A percentile compares a stretch with the other conserved stretches of the same genome.
phyloP scores from a whole-genome alignment of 768 basidiomycete genomes.

The Amanita muscaria region DNA sequence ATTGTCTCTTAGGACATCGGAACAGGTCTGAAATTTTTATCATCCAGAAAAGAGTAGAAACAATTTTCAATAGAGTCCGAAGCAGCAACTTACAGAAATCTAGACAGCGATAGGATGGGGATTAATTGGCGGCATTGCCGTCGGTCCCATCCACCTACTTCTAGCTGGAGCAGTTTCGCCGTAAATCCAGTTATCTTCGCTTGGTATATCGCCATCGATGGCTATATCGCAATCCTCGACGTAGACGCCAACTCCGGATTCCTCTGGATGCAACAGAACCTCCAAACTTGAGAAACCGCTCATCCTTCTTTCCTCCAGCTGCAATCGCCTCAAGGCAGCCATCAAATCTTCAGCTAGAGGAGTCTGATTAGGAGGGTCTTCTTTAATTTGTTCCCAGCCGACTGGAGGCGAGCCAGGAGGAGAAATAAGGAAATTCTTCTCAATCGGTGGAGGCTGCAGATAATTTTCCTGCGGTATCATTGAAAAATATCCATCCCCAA shows the following conservation, averaged over 20 bases:
- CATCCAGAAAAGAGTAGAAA: slow-evolving; percentile 36
- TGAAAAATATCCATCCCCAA: slow-evolving; percentile 16
- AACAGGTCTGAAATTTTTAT: slow-evolving; percentile 73
- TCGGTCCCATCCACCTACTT: slow-evolving; percentile 43
- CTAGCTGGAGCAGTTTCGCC: slow-evolving; percentile 44
- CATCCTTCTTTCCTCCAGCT: slow-evolving; percentile 36
- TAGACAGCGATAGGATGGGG: slow-evolving; percentile 15
- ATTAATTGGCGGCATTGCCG: slow-evolving; percentile 47
- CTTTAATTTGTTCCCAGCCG: slow-evolving; percentile 88
- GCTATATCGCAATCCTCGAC: slow-evolving; percentile 62
- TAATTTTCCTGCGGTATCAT: slow-evolving; percentile 39
- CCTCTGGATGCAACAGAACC: slow-evolving; percentile 63
- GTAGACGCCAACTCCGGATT: slow-evolving; percentile 66
- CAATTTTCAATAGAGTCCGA: slow-evolving; percentile 2
- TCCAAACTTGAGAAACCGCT: slow-evolving; percentile 28
- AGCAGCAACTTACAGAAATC: slow-evolving; percentile 10
- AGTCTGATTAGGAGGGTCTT: slow-evolving; percentile 80
- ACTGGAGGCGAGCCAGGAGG: slow-evolving; percentile 96
- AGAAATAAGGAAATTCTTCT: slow-evolving; percentile 96
- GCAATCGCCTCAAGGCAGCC: slow-evolving; percentile 62
- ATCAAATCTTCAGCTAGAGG: slow-evolving; percentile 88
- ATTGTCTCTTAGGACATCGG: slow-evolving; percentile 40
- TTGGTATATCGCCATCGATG: slow-evolving; percentile 28
- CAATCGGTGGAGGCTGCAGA: slow-evolving; percentile 67
- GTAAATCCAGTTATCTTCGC: slow-evolving; percentile 57